Evolutionary conservation across 371 early-diverging fungal species (phyloP).

Genomic region (Syncephalastrum racemosum): DNA sequence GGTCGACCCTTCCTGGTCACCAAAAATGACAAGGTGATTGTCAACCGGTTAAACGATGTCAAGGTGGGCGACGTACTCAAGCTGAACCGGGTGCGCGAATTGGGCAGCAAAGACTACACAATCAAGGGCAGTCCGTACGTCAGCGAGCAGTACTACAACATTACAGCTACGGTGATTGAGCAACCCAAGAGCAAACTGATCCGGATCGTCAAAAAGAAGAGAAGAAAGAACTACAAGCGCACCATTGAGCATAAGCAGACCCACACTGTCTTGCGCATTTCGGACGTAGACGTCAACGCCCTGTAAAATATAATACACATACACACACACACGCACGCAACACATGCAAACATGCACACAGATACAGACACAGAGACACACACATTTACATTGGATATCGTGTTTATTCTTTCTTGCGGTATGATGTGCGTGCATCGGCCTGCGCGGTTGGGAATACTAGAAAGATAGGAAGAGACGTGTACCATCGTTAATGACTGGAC

Average conservation of each 20-base stretch:
- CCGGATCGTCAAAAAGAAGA: conserved; percentile 83
- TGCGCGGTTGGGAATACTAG: conserved; percentile 20
- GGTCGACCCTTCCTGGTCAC: conserved; percentile 87
- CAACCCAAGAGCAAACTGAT: conserved; percentile 81
- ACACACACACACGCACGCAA: not conserved
- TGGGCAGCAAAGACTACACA: conserved; percentile 84
- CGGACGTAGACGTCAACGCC: conserved; percentile 69
- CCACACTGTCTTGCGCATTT: conserved; percentile 78
- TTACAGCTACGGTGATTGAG: conserved; percentile 89
- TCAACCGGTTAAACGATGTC: conserved; percentile 77
- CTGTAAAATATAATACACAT: conserved; percentile 19
- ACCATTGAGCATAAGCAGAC: conserved; percentile 71
- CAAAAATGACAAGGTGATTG: conserved; percentile 84
- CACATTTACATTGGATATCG: not conserved
- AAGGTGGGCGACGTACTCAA: conserved; percentile 86
- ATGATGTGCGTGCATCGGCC: conserved; percentile 15
- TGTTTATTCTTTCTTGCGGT: conserved; percentile 10
- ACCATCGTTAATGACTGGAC: not conserved
- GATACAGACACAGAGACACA: not conserved
- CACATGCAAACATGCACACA: not conserved
- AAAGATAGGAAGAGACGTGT: not conserved
- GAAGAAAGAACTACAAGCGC: conserved; percentile 85
- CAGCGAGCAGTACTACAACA: conserved; percentile 63
- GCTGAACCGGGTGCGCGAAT: conserved; percentile 85
- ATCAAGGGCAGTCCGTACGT: conserved; percentile 88